phyloP scores from a whole-genome alignment of 176 grass and related monocot genomes.

The Paspalum notatum region DNA sequence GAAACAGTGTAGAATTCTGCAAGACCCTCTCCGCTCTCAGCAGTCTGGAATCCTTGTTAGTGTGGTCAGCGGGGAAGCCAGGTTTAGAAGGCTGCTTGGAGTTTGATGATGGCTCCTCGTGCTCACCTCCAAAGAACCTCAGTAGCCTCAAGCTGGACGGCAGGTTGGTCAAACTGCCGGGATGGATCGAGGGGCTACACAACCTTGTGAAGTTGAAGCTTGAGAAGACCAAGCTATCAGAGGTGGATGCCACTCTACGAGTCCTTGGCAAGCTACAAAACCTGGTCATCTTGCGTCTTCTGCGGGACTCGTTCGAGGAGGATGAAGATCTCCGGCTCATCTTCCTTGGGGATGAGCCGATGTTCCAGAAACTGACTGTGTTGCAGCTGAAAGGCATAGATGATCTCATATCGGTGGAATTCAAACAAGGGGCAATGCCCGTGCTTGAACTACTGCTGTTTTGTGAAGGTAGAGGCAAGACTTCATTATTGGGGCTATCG shows the following conservation, averaged over 20 bases:
- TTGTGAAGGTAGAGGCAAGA: too few relatives aligned
- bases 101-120: background rate
- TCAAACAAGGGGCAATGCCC: too few relatives aligned
- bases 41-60: background rate
- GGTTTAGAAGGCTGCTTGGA: background rate
- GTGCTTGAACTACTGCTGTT: too few relatives aligned
- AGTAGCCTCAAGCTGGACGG: background rate
- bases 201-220: slow-evolving; percentile 17
- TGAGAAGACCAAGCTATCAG: fast-evolving
- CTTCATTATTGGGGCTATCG: too few relatives aligned
- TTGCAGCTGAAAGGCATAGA: too few relatives aligned
- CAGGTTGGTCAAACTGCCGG: background rate
- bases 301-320: fast-evolving
- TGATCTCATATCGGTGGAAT: too few relatives aligned
- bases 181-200: background rate
- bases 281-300: background rate
- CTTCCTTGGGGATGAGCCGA: background rate
- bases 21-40: background rate
- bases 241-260: fast-evolving
- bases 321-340: background rate
- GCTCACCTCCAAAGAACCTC: background rate
- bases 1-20: background rate
- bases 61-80: background rate
- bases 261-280: slow-evolving; percentile 10
- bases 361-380: too few relatives aligned